Evolutionary conservation across 176 grass and related monocot species (phyloP).

Genomic region (Hordeum marinum): DNA sequence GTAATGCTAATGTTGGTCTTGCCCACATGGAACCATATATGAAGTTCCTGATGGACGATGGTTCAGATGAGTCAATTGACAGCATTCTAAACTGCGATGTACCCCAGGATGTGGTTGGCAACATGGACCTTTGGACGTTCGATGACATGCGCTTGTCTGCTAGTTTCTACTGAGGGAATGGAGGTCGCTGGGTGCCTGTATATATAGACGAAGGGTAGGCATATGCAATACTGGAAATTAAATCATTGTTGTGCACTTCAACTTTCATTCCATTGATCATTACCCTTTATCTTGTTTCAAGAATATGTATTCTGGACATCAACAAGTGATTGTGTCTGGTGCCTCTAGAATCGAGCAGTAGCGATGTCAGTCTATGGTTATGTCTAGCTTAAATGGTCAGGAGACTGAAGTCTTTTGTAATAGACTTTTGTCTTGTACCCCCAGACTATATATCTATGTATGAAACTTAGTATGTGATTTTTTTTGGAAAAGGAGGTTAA

Average conservation of each 20-base stretch:
- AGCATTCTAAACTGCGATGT: conserved; percentile 42
- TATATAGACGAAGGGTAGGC: conserved; percentile 35
- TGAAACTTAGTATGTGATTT: neutral
- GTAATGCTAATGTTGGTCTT: conserved; percentile 18
- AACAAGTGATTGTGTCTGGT: conserved; percentile 4
- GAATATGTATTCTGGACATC: conserved; percentile 37
- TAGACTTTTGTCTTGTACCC: neutral
- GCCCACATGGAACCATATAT: conserved; percentile 55
- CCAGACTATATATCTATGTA: neutral
- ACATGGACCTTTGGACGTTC: conserved; percentile 79
- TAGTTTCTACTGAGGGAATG: conserved; percentile 17
- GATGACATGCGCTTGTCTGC: conserved; percentile 45
- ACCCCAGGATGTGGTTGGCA: conserved; percentile 32
- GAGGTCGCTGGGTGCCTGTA: conserved; percentile 19
- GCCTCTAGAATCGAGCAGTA: conserved; percentile 1
- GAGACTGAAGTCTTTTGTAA: neutral
- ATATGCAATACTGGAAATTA: neutral
- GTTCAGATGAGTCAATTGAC: conserved; percentile 45
- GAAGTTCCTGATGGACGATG: conserved; percentile 57
- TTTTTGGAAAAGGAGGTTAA: too few relatives aligned
- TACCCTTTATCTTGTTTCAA: conserved; percentile 9
- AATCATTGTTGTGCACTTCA: neutral
- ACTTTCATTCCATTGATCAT: conserved; percentile 5
- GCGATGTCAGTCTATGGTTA: conserved; percentile 7
- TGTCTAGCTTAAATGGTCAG: conserved; percentile 14